Base-by-base conservation (phyloP, 805 yeast genomes). In the Suhomyces sp. region DNA sequence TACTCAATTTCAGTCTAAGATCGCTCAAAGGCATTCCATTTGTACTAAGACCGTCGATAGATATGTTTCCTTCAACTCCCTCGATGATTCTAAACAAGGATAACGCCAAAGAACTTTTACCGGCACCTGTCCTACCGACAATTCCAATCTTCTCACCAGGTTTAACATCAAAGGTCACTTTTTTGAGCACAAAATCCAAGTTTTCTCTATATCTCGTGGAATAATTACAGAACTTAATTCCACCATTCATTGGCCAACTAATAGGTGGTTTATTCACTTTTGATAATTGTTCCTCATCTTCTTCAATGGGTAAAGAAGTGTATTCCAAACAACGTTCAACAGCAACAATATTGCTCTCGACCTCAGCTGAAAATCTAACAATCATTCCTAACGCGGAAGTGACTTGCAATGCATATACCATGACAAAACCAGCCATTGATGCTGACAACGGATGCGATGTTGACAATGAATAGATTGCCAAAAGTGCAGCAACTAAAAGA, bases 231-330 rank as follows among this genome's bases (percentile, higher is more conserved):
- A 90, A 83, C 35, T 69, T 68, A 33, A 90, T 74, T 3, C 68
- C 73, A 28, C 97, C 97, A 11, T 64, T 52, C 8, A 65, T 54
- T 6, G 96, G 96, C 96, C 96, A 90, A n/a, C 62, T 47, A 1
- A 58, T 53, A 5, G 68, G 62, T 2, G 83, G 71, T 8, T 79
- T 76, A 56, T 96, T 79, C 54, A 90, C 88, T 38, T 87, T 74
- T 3, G 96, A 79, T 8, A 87, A 76, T 55, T 87, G 88, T 45
- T 84, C 58, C 20, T 76, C 48, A 18, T 51, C 53, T 30, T 60
- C 61, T 52, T 74, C 81, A 6, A 72, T 58, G 22, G 51, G 53
- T 35, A 76, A 53, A 11, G 65, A 63, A 40, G 71, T 62, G 50
- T 82, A 82, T 44, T 82, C 88, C 32, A 77, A 46, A 25, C 82